These are phyloP conservation scores for Juglanconis oblonga DNA, from an alignment of 2,329 filamentous ascomycete species.

Conservation along the genomic window DNA sequence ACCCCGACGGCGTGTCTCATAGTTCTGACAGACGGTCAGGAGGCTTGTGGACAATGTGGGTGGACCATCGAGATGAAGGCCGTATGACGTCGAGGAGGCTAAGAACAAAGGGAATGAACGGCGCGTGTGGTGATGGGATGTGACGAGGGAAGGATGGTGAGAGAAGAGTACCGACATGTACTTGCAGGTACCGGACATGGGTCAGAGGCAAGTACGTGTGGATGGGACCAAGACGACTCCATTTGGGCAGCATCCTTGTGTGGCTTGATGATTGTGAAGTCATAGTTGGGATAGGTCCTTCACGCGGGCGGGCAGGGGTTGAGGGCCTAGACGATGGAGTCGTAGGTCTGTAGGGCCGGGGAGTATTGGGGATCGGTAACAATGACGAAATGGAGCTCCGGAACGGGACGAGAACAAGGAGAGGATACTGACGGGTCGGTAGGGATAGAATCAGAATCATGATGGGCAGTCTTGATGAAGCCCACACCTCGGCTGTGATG, in stretches of 20 bases:
- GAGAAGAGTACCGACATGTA: conserved; percentile 3
- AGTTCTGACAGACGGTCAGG: background rate
- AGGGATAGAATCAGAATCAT: conserved; percentile 7
- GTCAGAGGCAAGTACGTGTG: conserved; percentile 2
- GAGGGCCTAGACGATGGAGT: background rate
- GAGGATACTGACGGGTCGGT: conserved; percentile 1
- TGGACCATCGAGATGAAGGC: conserved; percentile 9
- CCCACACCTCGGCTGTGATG: background rate
- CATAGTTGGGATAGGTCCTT: conserved; percentile 11
- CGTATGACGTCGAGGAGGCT: conserved; percentile 17
- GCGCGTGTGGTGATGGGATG: background rate
- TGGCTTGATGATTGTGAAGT: conserved; percentile 10
- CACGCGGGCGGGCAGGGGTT: conserved; percentile 10
- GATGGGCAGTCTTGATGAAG: background rate
- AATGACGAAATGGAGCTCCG: conserved; percentile 12
- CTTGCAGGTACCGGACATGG: conserved; percentile 12
- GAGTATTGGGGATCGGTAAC: background rate
- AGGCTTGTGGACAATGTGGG: background rate
- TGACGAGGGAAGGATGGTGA: background rate
- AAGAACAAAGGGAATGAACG: conserved; percentile 1
- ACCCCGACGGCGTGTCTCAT: background rate
- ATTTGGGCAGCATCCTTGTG: background rate
- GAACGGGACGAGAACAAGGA: background rate
- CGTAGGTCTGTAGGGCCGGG: conserved; percentile 6
- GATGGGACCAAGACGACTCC: background rate